Evolutionary conservation across 805 yeast species (phyloP), one percentile per base, ranked within the genome.

Genomic region (Saccharomycopsis fodiens): DNA sequence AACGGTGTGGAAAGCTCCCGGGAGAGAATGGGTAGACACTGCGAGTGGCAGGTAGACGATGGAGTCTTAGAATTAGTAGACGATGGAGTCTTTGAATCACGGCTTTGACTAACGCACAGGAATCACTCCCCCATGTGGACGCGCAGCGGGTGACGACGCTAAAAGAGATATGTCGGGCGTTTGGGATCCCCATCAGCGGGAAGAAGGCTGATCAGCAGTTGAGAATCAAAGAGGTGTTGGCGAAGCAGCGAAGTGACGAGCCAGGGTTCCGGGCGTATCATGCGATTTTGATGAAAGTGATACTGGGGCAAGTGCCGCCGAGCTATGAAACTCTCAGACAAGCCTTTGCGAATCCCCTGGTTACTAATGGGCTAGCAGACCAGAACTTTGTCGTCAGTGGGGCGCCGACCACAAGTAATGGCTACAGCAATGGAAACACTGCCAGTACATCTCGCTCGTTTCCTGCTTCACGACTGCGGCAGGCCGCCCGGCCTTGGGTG

Each of bases 401-500:
- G 8, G 19, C 12, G 13, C 12, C 12, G 12, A 13, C 38, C 2
- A 13, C 12, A 16, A 35, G 12, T n/a, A 13, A 35, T 13, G 17
- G 13, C 38, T n/a, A n/a, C n/a, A 16, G 21, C 15, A 16, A 19
- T 34, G 13, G 10, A 8, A 16, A 16, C 2, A 21, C 19, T 37
- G 25, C 40, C 22, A 37, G 16, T 37, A 29, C 15, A n/a, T 7
- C 15, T n/a, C n/a, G n/a, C n/a, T n/a, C n/a, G n/a, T n/a, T n/a
- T n/a, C n/a, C n/a, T n/a, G n/a, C n/a, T n/a, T n/a, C n/a, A n/a
- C n/a, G n/a, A n/a, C n/a, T n/a, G n/a, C n/a, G 35, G 19, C 42
- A 2, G 54, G 59, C 3, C 54, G 59, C 38, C 53, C 51, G 32
- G 63, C 75, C 73, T 36, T 64, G 72, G 65, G 54, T 70, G 1